These are phyloP conservation scores for Fusarium coffeatum DNA, from an alignment of 2,329 filamentous ascomycete species.

Conservation along the genomic window DNA sequence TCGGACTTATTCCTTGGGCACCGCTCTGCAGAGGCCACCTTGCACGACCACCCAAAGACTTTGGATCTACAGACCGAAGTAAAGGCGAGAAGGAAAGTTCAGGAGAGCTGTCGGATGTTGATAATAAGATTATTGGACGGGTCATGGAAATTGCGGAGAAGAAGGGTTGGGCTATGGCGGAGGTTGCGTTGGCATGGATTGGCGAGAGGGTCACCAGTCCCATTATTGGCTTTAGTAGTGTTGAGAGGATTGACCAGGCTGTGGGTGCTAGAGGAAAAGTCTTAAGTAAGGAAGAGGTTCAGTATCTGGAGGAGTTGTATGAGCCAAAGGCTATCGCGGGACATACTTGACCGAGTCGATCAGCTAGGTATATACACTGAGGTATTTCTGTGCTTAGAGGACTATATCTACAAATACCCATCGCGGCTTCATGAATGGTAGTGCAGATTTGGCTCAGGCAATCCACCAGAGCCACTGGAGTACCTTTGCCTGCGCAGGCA, in stretches of 20 bases:
- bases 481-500: too few relatives aligned
- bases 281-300: conserved; percentile 11
- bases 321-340: conserved; percentile 27
- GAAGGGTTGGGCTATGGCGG: conserved; percentile 31
- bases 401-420: too few relatives aligned
- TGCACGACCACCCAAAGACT: conserved; percentile 14
- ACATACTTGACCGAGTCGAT: background rate
- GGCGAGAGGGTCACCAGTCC: conserved; percentile 25
- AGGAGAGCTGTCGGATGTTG: conserved; percentile 19
- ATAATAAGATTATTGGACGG: conserved; percentile 20
- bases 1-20: conserved; percentile 37
- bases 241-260: conserved; percentile 36
- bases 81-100: conserved; percentile 24
- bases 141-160: conserved; percentile 24
- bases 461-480: too few relatives aligned
- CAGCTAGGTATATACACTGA: too few relatives aligned
- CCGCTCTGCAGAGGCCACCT: conserved; percentile 36
- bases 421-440: too few relatives aligned
- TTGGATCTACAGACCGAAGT: conserved; percentile 27
- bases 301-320: conserved; percentile 34
- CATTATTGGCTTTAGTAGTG: conserved; percentile 32
- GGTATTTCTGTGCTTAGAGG: too few relatives aligned
- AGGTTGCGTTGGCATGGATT: conserved; percentile 36
- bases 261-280: conserved; percentile 20
- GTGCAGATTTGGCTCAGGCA: too few relatives aligned